Evolutionary conservation across 345 rosid genomes (phyloP).

Genomic region (Sonneratia caseolaris): DNA sequence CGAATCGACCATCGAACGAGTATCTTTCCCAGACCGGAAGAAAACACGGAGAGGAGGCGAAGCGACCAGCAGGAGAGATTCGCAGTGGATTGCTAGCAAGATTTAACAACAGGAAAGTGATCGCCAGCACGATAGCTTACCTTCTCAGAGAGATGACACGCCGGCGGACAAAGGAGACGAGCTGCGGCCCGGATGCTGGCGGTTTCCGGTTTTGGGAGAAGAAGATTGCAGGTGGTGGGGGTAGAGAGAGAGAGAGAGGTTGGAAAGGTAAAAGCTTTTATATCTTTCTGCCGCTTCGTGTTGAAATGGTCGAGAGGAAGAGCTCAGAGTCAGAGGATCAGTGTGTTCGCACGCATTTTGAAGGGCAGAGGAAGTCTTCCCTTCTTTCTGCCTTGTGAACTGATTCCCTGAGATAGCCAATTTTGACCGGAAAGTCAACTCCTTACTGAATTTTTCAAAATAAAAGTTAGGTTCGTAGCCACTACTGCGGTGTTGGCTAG

Average conservation of each 20-base stretch:
- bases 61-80: too few species aligned
- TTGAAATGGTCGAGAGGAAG: background rate
- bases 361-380: background rate
- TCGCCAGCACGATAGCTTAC: background rate
- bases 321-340: background rate
- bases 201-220: background rate
- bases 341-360: background rate
- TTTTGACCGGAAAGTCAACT: constrained; percentile 7
- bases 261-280: background rate
- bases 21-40: too few species aligned
- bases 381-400: too few species aligned
- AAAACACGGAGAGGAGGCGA: too few species aligned
- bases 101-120: background rate
- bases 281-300: background rate
- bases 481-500: too few species aligned
- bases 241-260: too few species aligned
- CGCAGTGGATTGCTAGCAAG: background rate
- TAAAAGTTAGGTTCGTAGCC: too few species aligned
- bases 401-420: background rate
- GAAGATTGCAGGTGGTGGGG: too few species aligned
- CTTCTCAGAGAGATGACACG: background rate
- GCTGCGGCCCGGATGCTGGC: background rate
- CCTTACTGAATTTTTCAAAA: background rate
- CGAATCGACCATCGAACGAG: background rate
- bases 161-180: background rate